Evolutionary conservation across 805 yeast genomes (phyloP), one percentile per base, ranked within the genome.

Genomic region (Hanseniaspora taiwanica): DNA sequence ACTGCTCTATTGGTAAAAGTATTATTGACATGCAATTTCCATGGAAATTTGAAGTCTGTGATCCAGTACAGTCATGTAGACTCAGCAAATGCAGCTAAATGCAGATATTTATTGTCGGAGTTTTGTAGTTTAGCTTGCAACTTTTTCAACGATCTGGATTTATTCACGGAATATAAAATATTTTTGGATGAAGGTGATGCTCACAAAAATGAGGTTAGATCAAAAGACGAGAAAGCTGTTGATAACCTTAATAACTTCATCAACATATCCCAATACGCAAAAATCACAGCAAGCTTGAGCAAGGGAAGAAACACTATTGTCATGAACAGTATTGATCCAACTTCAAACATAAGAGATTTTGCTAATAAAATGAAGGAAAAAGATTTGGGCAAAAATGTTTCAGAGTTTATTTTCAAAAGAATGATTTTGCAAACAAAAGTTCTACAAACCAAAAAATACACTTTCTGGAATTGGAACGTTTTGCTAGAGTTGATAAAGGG

Each of bases 381-480:
- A 6, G 14, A 18, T 19, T 10, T 33, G 36, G 23, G 12, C 4
- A 17, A 17, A 19, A 23, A 33, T 9, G 23, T 33, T 9, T 10
- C 23, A 18, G 36, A 33, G 7, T 9, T 19, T 4, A 19, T 40
- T 40, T 72, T 87, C 51, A 77, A 79, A 47, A 67, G 70, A 40
- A 63, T 82, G 60, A 66, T 91, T 6, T 61, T 64, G 21, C 78
- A 78, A 37, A 76, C 94, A 0, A 76, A 69, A 46, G 86, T 91
- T 1, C 58, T 85, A 31, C 69, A 79, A 4, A 77, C 93, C 1
- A 91, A 89, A 53, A 83, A 78, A 40, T 86, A 69, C 53, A 64
- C 76, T 1, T 76, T 74, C 38, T 91, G 99, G 99, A 78, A 86
- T 52, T 87, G 96, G 94, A 72, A 69, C 20, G 63, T 78, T 1